A percentile compares a stretch with the other conserved stretches of the same genome.
phyloP scores from a whole-genome alignment of 2,329 filamentous ascomycete species.

The Colletotrichum lupini region DNA sequence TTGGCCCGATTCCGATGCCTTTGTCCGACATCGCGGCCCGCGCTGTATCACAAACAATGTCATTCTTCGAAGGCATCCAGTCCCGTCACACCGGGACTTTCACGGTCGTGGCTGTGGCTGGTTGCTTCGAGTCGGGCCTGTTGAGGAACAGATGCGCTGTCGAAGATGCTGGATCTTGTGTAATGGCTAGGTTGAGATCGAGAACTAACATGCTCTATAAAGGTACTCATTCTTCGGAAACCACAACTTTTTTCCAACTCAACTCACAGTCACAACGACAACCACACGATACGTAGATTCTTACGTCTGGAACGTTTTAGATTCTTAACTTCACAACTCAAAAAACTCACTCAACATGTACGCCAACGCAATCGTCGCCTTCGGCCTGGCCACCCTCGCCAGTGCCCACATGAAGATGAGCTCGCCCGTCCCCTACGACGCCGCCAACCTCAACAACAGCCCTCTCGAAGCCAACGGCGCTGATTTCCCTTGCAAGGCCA shows the following conservation, averaged over 20 bases:
- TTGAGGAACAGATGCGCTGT: constrained; percentile 29
- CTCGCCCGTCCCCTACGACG: constrained; percentile 72
- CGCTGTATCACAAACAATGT: constrained; percentile 27
- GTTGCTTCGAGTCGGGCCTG: constrained; percentile 32
- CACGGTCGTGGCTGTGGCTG: constrained; percentile 21
- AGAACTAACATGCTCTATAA: constrained; percentile 26
- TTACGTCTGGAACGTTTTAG: constrained; percentile 55
- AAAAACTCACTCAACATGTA: constrained; percentile 61
- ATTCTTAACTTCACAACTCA: constrained; percentile 38
- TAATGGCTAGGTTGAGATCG: neutral
- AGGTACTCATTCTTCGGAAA: constrained; percentile 25
- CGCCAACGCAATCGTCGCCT: constrained; percentile 58
- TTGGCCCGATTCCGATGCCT: constrained; percentile 12
- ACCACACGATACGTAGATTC: constrained; percentile 24
- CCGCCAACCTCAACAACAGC: constrained; percentile 59
- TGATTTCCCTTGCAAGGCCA: constrained; percentile 78
- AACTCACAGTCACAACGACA: constrained; percentile 34
- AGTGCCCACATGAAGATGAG: constrained; percentile 83
- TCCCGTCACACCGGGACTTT: constrained; percentile 14
- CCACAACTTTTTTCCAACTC: neutral
- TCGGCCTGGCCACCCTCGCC: constrained; percentile 69
- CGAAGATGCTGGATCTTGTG: constrained; percentile 23
- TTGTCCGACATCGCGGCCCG: constrained; percentile 30
- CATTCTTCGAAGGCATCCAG: constrained; percentile 23
- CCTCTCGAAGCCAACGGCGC: constrained; percentile 63